Evolutionary conservation across 176 grass and related monocot genomes (phyloP), one percentile per base, ranked within the genome.

Genomic region (Alloteropsis semialata): DNA sequence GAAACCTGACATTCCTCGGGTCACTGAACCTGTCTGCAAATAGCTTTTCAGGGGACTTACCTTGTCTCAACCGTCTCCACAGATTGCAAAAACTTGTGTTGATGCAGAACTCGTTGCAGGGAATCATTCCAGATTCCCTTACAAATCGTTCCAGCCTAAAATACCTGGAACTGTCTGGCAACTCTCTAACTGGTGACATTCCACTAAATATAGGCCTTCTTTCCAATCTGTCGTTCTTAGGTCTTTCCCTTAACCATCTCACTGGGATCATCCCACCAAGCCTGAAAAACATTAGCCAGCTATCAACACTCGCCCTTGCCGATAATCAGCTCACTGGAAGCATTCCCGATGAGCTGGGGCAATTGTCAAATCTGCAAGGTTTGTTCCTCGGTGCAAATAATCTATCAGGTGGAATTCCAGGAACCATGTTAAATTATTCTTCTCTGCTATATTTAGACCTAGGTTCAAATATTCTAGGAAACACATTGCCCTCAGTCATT

Each of bases 151-250:
- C 65, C 21, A 42, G 8, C 5, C 15, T 68, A 37, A 3, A 0
- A 10, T 0, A 0, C 2, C 6, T 67, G 3, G 2, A 67, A 34
- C 36, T 67, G 10, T 0, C 10, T 2, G 0, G 1, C 1, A 67
- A 67, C 36, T 13, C 24, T 1, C 19, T 67, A 0, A 5, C 5
- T 0, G 65, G 65, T n/a, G 36, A 38, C 19, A 65, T 65, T 5
- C 33, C 63, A 3, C 10, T 22, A 33, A 37, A 65, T 37, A 0
- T 65, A 5, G 33, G 6, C 32, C 8, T 37, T 8, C 32, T 65
- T 0, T 65, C 63, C 17, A 65, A 38, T n/a, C n/a, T n/a, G n/a
- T n/a, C n/a, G n/a, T n/a, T n/a, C 8, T 33, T 65, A 38, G 4
- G 0, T 37, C 0, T 65, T 37, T 0, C 21, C 3, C 38, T 8